phyloP scores from a whole-genome alignment of 768 basidiomycete species.

The Psilocybe azurescens region DNA sequence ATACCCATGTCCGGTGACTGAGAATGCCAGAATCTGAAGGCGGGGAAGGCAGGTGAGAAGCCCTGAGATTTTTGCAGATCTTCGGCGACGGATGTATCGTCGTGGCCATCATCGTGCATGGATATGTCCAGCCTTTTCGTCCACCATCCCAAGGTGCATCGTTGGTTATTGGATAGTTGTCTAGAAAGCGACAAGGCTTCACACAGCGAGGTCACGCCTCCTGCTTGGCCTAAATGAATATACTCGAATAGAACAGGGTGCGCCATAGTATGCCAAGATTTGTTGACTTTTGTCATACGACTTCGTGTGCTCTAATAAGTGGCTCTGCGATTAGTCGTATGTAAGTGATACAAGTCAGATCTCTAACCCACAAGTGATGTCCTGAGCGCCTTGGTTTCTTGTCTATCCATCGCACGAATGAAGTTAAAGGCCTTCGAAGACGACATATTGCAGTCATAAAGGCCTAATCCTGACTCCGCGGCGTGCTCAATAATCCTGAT shows the following conservation, averaged over 20 bases:
- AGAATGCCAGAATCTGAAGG: conserved; percentile 27
- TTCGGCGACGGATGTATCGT: not conserved
- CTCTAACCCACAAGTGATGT: conserved; percentile 23
- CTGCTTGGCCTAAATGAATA: conserved; percentile 21
- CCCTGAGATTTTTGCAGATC: conserved; percentile 10
- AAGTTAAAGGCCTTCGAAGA: conserved; percentile 10
- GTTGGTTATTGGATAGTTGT: not conserved
- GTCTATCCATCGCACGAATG: conserved; percentile 17
- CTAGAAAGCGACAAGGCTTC: conserved; percentile 8
- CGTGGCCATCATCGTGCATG: conserved; percentile 14
- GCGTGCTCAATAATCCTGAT: conserved; percentile 30
- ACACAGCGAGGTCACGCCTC: conserved; percentile 14
- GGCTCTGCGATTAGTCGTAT: not conserved
- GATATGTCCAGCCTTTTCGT: conserved; percentile 28
- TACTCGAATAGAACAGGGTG: conserved; percentile 27
- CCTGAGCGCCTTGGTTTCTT: conserved; percentile 18
- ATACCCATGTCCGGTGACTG: conserved; percentile 11
- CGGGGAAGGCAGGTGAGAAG: conserved; percentile 23
- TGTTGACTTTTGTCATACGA: conserved; percentile 26
- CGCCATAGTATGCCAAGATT: conserved; percentile 26
- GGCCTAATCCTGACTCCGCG: conserved; percentile 22
- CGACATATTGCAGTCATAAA: conserved; percentile 23
- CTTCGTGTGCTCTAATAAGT: conserved; percentile 22
- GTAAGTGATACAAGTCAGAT: conserved; percentile 4
- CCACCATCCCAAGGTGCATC: conserved; percentile 24